These are phyloP conservation scores for Cryptococcus amylolentus DNA, from an alignment of 1,284 basidiomycete species.

Conservation along the genomic window DNA sequence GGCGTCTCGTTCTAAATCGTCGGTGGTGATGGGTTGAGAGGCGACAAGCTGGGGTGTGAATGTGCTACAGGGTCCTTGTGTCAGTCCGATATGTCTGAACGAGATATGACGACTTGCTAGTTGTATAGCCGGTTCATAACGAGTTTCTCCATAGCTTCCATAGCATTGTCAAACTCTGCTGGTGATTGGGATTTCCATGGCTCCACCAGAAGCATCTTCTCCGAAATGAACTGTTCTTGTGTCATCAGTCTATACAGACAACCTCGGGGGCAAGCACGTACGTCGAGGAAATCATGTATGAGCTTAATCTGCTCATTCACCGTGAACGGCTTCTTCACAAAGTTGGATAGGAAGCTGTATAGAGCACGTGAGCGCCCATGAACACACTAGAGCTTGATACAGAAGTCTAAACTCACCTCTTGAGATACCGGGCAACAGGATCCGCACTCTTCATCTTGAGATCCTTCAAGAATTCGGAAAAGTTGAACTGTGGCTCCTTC, in stretches of 20 bases:
- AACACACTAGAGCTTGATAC: background rate
- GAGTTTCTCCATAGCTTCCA: slow-evolving; percentile 99
- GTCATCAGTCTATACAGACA: slow-evolving; percentile 1
- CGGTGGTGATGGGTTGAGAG: slow-evolving; percentile 75
- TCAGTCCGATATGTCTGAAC: background rate
- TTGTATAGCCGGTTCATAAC: slow-evolving; percentile 98
- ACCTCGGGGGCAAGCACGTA: slow-evolving; percentile 50
- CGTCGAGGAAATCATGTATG: slow-evolving; percentile 84
- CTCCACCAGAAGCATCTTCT: slow-evolving; percentile 79
- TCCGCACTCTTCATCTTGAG: slow-evolving; percentile 80
- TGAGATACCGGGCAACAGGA: slow-evolving; percentile 82
- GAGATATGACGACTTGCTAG: slow-evolving; percentile 58
- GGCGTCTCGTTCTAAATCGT: slow-evolving; percentile 91
- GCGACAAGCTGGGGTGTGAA: slow-evolving; percentile 76
- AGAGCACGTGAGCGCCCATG: background rate
- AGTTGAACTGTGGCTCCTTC: slow-evolving; percentile 45
- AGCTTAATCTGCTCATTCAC: slow-evolving; percentile 88
- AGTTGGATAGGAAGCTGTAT: slow-evolving; percentile 79
- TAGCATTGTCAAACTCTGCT: slow-evolving; percentile 89
- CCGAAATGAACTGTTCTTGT: slow-evolving; percentile 69
- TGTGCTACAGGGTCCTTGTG: slow-evolving; percentile 57
- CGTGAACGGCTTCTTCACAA: slow-evolving; percentile 80
- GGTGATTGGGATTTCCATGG: slow-evolving; percentile 71
- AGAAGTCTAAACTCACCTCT: slow-evolving; percentile 60
- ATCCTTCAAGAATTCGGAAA: slow-evolving; percentile 72